These are phyloP conservation scores for Skeletonema potamos DNA, from an alignment of 108 stramenopile genomes.

Conservation along the genomic window DNA sequence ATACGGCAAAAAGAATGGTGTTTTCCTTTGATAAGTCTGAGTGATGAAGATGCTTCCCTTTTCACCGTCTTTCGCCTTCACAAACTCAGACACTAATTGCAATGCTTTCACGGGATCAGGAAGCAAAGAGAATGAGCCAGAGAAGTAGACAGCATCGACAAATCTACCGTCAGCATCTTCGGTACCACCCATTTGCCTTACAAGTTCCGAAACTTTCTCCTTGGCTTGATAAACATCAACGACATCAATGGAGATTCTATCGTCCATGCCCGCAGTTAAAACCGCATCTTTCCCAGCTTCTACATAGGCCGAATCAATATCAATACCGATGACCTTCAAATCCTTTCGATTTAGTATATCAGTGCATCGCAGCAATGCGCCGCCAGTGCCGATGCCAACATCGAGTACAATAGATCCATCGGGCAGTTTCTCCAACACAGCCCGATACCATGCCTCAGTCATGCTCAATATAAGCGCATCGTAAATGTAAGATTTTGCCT, in stretches of 20 bases:
- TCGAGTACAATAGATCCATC: conserved; percentile 49
- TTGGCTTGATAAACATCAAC: conserved; percentile 48
- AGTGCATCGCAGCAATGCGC: conserved; percentile 45
- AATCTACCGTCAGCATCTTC: conserved; percentile 8
- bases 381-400: conserved; percentile 71
- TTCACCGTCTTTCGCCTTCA: conserved; percentile 14
- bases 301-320: conserved; percentile 62
- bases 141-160: conserved; percentile 72
- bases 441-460: conserved; percentile 64
- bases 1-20: conserved; percentile 44
- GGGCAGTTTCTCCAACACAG: conserved; percentile 38
- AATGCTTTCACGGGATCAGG: conserved; percentile 64
- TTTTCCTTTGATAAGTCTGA: conserved; percentile 67
- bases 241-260: conserved; percentile 39
- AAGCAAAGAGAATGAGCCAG: conserved; percentile 64
- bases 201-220: conserved; percentile 24
- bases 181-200: conserved; percentile 7
- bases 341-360: conserved; percentile 41
- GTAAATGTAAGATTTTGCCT: conserved; percentile 50
- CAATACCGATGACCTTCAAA: conserved; percentile 58
- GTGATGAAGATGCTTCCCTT: conserved; percentile 60
- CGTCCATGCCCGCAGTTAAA: conserved; percentile 16
- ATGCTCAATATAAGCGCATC: conserved; percentile 60
- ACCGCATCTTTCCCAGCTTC: conserved; percentile 45
- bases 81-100: conserved; percentile 30